These are phyloP conservation scores for Fusarium setosum DNA, from an alignment of 2,329 filamentous ascomycete species.

Conservation along the genomic window DNA sequence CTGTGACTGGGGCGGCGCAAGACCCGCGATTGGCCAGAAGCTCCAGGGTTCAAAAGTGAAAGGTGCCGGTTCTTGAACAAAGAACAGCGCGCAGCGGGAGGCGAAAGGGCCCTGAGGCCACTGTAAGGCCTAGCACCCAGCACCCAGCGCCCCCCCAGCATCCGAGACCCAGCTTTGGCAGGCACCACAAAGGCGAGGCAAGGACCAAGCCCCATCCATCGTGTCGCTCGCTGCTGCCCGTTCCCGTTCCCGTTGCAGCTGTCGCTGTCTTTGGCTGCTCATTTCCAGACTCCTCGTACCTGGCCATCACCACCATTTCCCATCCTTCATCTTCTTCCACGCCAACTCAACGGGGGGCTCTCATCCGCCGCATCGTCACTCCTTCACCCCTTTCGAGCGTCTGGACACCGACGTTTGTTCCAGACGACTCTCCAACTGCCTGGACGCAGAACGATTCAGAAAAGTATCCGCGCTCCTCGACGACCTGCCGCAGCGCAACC, in stretches of 20 bases:
- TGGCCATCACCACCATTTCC: slow-evolving; percentile 34
- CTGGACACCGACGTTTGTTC: slow-evolving; percentile 12
- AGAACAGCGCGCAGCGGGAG: slow-evolving; percentile 27
- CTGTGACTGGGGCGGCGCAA: slow-evolving; percentile 1
- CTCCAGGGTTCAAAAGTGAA: slow-evolving; percentile 23
- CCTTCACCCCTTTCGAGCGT: slow-evolving; percentile 28
- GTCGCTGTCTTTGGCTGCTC: slow-evolving; percentile 28
- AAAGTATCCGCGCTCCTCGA: slow-evolving; percentile 29
- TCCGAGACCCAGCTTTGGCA: neutral
- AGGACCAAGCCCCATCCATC: slow-evolving; percentile 34
- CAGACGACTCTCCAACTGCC: slow-evolving; percentile 15
- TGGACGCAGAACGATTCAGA: slow-evolving; percentile 31
- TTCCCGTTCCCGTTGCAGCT: slow-evolving; percentile 25
- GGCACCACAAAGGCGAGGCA: slow-evolving; percentile 15
- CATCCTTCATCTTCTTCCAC: slow-evolving; percentile 33
- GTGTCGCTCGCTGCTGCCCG: slow-evolving; percentile 8
- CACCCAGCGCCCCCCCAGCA: neutral
- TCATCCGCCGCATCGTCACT: slow-evolving; percentile 35
- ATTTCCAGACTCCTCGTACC: slow-evolving; percentile 29
- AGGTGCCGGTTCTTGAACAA: slow-evolving; percentile 10
- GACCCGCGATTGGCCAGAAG: slow-evolving; percentile 31
- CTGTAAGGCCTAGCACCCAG: slow-evolving; percentile 18
- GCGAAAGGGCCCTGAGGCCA: slow-evolving; percentile 18
- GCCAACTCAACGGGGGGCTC: slow-evolving; percentile 31
- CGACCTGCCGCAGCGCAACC: slow-evolving; percentile 34